A percentile compares a stretch with the other conserved stretches of the same genome.
Conservation (phyloP, 352 stramenopile genomes). For the Phytophthora pluvialis region DNA sequence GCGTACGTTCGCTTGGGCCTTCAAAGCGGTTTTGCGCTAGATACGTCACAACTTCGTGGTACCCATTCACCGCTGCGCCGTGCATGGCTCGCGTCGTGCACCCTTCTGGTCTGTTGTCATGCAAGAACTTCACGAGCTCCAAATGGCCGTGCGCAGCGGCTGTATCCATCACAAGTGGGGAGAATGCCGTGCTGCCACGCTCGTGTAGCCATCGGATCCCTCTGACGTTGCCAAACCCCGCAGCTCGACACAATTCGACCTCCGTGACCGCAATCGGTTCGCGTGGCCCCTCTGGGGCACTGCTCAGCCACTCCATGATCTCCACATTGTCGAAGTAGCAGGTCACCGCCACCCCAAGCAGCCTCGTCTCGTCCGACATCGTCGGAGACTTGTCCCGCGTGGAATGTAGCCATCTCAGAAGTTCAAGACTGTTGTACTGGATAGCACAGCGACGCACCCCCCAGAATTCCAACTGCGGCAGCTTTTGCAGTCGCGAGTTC, state of each 20-base stretch:
- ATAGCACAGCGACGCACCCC: slow-evolving; percentile 35
- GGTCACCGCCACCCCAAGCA: slow-evolving; percentile 29
- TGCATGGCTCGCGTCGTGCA: slow-evolving; percentile 37
- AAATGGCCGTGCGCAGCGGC: slow-evolving; percentile 35
- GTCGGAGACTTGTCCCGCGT: slow-evolving; percentile 29
- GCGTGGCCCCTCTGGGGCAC: slow-evolving; percentile 15
- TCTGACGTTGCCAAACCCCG: slow-evolving; percentile 31
- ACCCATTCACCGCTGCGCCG: slow-evolving; percentile 33
- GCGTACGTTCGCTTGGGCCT: slow-evolving; percentile 18
- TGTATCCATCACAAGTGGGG: slow-evolving; percentile 37
- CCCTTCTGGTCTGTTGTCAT: slow-evolving; percentile 31
- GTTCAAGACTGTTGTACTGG: slow-evolving; percentile 33
- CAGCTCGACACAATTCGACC: slow-evolving; percentile 34
- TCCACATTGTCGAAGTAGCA: slow-evolving; percentile 43
- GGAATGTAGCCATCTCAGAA: slow-evolving; percentile 38
- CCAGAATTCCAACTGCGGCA: slow-evolving; percentile 34
- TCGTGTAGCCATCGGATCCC: slow-evolving; percentile 37
- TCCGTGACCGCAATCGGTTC: slow-evolving; percentile 23
- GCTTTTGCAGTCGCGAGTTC: slow-evolving; percentile 5
- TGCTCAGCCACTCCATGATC: slow-evolving; percentile 33
- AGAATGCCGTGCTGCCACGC: slow-evolving; percentile 18
- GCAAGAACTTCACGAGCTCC: slow-evolving; percentile 30
- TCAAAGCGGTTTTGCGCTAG: slow-evolving; percentile 25
- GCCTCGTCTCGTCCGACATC: slow-evolving; percentile 6
- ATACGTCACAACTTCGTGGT: slow-evolving; percentile 30